Evolutionary conservation across 2,329 filamentous ascomycete species (phyloP).

Genomic region (Amauroascus niger): DNA sequence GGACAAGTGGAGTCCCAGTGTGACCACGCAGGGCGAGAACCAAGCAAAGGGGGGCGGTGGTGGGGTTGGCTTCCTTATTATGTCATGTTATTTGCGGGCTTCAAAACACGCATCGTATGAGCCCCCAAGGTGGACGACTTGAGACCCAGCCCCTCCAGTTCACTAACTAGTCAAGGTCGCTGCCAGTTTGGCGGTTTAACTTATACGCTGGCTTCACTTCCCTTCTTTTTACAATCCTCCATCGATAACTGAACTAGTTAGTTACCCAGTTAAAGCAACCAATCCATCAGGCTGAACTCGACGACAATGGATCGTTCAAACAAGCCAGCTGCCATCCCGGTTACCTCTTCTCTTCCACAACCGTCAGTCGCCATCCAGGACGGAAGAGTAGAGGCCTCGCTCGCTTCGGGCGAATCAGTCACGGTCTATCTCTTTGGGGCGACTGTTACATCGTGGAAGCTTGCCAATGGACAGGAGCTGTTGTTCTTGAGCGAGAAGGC

Average conservation of each 20-base stretch:
- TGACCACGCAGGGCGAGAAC: neutral
- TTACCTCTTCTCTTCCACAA: slow-evolving; percentile 63
- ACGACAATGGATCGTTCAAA: slow-evolving; percentile 64
- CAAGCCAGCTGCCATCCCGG: slow-evolving; percentile 66
- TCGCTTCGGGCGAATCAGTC: slow-evolving; percentile 79
- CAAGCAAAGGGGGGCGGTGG: neutral
- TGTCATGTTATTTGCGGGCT: neutral
- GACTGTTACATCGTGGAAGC: slow-evolving; percentile 89
- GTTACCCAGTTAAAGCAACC: no score
- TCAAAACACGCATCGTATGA: neutral
- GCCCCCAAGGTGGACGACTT: neutral
- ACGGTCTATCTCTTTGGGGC: slow-evolving; percentile 84
- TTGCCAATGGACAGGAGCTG: slow-evolving; percentile 65
- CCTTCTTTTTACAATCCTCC: neutral
- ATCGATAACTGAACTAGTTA: no score
- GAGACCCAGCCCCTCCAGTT: neutral
- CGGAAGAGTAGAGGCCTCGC: slow-evolving; percentile 63
- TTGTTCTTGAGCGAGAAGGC: slow-evolving; percentile 76
- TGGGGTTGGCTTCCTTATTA: no score
- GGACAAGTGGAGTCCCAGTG: no score
- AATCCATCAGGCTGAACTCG: no score
- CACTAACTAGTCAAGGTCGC: no score
- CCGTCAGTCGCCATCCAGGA: slow-evolving; percentile 67
- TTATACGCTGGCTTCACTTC: neutral
- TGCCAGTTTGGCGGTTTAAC: neutral